Evolutionary conservation across 352 stramenopile species (phyloP).

Genomic region (Phytophthora citrophthora): DNA sequence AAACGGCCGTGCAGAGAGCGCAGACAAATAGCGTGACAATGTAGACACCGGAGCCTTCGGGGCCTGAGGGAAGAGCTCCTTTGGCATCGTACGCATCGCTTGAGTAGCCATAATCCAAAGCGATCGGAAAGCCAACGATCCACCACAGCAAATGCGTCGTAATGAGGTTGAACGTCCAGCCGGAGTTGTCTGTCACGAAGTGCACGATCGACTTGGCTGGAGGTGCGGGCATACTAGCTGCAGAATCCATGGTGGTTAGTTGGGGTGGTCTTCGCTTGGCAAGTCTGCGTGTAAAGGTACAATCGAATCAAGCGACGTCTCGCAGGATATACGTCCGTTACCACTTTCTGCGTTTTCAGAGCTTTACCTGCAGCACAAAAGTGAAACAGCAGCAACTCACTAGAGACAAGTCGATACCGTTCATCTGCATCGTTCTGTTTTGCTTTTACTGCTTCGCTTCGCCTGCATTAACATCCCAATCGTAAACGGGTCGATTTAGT

Average conservation of each 20-base stretch:
- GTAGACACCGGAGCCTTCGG: slow-evolving; percentile 78
- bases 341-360: slow-evolving; percentile 15
- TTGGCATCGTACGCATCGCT: slow-evolving; percentile 76
- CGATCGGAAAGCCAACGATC: slow-evolving; percentile 80
- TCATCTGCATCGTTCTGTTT: slow-evolving; percentile 25
- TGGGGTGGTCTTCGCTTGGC: background rate
- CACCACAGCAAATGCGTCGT: slow-evolving; percentile 85
- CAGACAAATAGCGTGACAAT: slow-evolving; percentile 86
- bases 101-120: slow-evolving; percentile 82
- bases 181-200: slow-evolving; percentile 78
- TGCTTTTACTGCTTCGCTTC: slow-evolving; percentile 22
- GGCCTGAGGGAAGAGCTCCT: slow-evolving; percentile 78
- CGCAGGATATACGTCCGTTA: slow-evolving; percentile 21
- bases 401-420: slow-evolving; percentile 13
- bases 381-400: slow-evolving; percentile 4
- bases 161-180: slow-evolving; percentile 89
- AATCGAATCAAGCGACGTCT: slow-evolving; percentile 20
- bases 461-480: slow-evolving; percentile 10
- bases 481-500: slow-evolving; percentile 51
- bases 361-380: slow-evolving; percentile 1
- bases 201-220: slow-evolving; percentile 49
- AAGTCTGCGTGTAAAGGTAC: slow-evolving; percentile 12
- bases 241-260: slow-evolving; percentile 24
- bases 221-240: slow-evolving; percentile 8
- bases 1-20: slow-evolving; percentile 73